phyloP scores from a whole-genome alignment of 805 yeast species.

The Jamesozyma spencerorum region DNA sequence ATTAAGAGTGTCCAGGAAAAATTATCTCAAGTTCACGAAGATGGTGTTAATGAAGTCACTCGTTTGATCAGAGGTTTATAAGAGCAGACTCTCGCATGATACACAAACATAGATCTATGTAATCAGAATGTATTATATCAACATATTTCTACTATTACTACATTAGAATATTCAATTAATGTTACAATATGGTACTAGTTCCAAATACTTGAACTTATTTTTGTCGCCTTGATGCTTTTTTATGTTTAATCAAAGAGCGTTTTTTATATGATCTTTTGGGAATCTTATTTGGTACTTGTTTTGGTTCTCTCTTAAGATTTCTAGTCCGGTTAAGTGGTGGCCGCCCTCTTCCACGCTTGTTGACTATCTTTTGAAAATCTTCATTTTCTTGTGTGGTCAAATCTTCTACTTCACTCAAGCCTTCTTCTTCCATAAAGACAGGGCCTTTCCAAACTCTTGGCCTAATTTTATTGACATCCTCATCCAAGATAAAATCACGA shows the following conservation, averaged over 20 bases:
- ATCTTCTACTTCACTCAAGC: constrained; percentile 27
- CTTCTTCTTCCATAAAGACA: constrained; percentile 23
- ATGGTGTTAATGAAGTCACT: constrained; percentile 55
- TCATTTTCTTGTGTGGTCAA: constrained; percentile 1
- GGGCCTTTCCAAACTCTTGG: constrained; percentile 27
- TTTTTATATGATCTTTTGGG: no score
- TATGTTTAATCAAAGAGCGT: no score
- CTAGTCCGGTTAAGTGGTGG: not conserved
- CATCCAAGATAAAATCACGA: constrained; percentile 26
- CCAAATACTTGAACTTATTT: no score
- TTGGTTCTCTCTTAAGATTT: no score
- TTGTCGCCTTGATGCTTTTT: no score
- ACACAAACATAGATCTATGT: no score
- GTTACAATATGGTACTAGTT: no score
- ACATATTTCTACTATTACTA: no score
- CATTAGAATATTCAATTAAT: no score
- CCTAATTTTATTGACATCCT: constrained; percentile 11
- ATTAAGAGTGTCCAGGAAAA: constrained; percentile 44
- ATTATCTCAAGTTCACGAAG: constrained; percentile 41
- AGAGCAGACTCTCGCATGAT: not conserved
- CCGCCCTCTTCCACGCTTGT: constrained; percentile 1
- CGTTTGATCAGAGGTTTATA: constrained; percentile 51
- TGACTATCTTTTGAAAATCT: not conserved
- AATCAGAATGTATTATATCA: no score
- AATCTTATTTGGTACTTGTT: no score